Evolutionary conservation across 352 stramenopile species (phyloP).

Genomic region (Thraustochytrium aureum): DNA sequence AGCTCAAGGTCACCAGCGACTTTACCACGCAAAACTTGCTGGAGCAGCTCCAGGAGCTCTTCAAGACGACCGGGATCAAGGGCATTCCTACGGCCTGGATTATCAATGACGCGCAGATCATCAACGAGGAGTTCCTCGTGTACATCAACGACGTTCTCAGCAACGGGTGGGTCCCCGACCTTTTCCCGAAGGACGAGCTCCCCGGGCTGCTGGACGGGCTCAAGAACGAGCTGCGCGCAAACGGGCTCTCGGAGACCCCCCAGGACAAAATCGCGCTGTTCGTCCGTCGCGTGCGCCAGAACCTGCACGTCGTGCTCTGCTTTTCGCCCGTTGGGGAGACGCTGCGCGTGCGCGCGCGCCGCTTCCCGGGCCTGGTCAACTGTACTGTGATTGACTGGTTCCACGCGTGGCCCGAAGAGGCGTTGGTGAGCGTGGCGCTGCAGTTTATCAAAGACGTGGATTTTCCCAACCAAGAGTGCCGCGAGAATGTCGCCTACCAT

Average conservation of each 20-base stretch:
- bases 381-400: conserved; percentile 98
- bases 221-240: conserved; percentile 89
- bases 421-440: conserved; percentile 92
- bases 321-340: conserved; percentile 96
- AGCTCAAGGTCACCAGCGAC: conserved; percentile 92
- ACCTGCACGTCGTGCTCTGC: conserved; percentile 96
- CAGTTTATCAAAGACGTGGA: conserved; percentile 95
- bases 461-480: conserved; percentile 72
- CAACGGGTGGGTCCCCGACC: conserved; percentile 93
- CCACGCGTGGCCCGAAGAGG: conserved; percentile 95
- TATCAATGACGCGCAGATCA: conserved; percentile 98
- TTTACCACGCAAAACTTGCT: conserved; percentile 97
- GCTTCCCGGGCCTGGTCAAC: conserved; percentile 96
- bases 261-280: conserved; percentile 96
- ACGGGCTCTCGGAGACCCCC: conserved; percentile 79
- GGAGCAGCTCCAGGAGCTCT: conserved; percentile 95
- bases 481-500: conserved; percentile 88
- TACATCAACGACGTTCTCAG: conserved; percentile 98
- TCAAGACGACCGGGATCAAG: conserved; percentile 91
- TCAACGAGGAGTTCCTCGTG: conserved; percentile 97
- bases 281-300: conserved; percentile 83
- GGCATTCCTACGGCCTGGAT: conserved; percentile 92
- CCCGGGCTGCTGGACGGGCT: conserved; percentile 84
- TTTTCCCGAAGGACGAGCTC: conserved; percentile 96
- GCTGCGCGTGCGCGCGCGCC: conserved; percentile 91